phyloP scores from a whole-genome alignment of 176 grass and related monocot species.

The Oryza officinalis region DNA sequence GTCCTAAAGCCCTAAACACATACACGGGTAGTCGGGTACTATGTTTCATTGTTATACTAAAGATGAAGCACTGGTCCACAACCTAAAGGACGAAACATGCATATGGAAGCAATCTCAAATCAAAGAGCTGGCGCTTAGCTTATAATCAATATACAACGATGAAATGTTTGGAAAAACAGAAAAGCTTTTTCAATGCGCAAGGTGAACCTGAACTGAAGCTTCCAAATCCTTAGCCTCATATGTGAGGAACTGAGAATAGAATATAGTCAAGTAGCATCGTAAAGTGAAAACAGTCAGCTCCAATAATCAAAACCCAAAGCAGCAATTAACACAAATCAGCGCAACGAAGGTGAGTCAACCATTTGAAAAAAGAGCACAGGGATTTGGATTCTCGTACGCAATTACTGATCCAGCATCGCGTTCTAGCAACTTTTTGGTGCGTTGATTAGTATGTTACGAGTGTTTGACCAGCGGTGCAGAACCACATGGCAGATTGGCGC shows the following conservation, averaged over 20 bases:
- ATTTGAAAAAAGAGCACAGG: not conserved
- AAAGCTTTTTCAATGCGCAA: not conserved
- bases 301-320: not conserved
- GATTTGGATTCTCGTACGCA: too few species aligned
- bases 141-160: too few species aligned
- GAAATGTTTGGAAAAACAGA: not conserved
- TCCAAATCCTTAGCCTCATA: not conserved
- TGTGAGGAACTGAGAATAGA: too few species aligned
- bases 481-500: not conserved
- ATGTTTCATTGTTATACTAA: not conserved
- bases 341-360: not conserved
- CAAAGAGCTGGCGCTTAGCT: not conserved
- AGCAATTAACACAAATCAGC: not conserved
- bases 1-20: too few species aligned
- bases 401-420: not conserved
- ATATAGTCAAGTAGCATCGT: not conserved
- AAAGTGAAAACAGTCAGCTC: not conserved
- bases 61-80: not conserved
- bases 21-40: too few species aligned
- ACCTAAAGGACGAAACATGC: not conserved
- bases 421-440: not conserved
- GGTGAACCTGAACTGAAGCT: not conserved
- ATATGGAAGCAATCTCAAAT: not conserved
- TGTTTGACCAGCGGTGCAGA: not conserved
- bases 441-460: not conserved